Conservation (phyloP, 2,329 filamentous ascomycete species). For the Magnaporthales sp. region DNA sequence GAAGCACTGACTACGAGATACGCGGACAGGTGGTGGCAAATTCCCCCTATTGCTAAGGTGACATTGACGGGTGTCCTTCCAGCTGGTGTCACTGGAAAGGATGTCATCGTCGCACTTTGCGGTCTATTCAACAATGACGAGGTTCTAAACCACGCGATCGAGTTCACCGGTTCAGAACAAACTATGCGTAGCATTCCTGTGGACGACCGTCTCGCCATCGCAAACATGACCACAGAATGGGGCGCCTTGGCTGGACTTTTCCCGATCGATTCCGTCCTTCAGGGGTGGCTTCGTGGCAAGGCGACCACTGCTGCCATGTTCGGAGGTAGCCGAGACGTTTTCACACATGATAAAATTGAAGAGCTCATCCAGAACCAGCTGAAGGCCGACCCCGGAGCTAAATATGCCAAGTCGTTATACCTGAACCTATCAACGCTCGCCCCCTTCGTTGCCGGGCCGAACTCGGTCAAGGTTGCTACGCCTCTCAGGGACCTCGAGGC, state of each 20-base stretch:
- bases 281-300: conserved; percentile 67
- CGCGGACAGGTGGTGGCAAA: conserved; percentile 28
- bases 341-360: conserved; percentile 67
- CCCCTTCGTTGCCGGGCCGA: conserved; percentile 79
- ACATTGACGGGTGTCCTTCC: conserved; percentile 70
- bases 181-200: conserved; percentile 61
- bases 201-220: conserved; percentile 61
- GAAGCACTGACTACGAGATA: not conserved
- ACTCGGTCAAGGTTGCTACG: conserved; percentile 81
- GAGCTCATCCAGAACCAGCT: conserved; percentile 60
- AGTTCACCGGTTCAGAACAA: conserved; percentile 74
- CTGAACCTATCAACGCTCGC: conserved; percentile 76
- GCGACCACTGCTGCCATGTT: conserved; percentile 63
- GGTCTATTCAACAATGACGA: conserved; percentile 80
- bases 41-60: conserved; percentile 75
- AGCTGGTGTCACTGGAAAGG: conserved; percentile 79
- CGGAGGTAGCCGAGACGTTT: conserved; percentile 37
- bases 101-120: conserved; percentile 85
- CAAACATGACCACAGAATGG: conserved; percentile 74
- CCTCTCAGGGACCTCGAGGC: conserved; percentile 65
- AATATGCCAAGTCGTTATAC: conserved; percentile 76
- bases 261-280: conserved; percentile 66
- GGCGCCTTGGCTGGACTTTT: conserved; percentile 63
- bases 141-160: conserved; percentile 83
- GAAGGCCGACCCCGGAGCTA: conserved; percentile 64